Evolutionary conservation across 202 grass and related monocot genomes (phyloP).

Genomic region (Alloteropsis angusta): DNA sequence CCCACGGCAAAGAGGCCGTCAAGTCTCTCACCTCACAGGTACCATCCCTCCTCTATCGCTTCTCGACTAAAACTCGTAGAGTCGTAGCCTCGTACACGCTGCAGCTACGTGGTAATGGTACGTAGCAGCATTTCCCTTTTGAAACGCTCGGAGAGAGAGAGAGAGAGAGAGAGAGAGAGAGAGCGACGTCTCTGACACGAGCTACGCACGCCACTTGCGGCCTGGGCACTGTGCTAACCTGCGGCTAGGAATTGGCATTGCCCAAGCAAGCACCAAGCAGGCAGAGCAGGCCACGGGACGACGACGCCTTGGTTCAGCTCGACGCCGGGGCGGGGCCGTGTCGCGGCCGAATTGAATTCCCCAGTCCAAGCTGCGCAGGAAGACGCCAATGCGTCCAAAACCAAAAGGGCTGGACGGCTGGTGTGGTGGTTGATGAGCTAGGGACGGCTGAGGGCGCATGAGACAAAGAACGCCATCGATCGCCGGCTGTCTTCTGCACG

Average conservation of each 20-base stretch:
- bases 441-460: background rate
- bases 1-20: conserved; percentile 43
- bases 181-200: conserved; percentile 2
- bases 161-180: background rate
- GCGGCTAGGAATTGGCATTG: conserved; percentile 29
- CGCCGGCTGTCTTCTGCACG: background rate
- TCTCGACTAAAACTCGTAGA: background rate
- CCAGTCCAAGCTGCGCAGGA: background rate
- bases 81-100: background rate
- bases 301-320: background rate
- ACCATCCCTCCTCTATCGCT: background rate
- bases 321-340: background rate
- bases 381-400: background rate
- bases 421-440: background rate
- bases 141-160: background rate
- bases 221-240: background rate
- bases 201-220: background rate
- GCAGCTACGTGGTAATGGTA: background rate
- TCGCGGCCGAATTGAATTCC: conserved; percentile 19
- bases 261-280: background rate
- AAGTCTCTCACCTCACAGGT: conserved; percentile 86
- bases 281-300: background rate
- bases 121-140: background rate
- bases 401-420: too few relatives aligned
- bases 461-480: conserved; percentile 13